Evolutionary conservation across 75 land plant genomes (phyloP), one percentile per base, ranked within the genome.

Genomic region (Pseudotsuga menziesii): DNA sequence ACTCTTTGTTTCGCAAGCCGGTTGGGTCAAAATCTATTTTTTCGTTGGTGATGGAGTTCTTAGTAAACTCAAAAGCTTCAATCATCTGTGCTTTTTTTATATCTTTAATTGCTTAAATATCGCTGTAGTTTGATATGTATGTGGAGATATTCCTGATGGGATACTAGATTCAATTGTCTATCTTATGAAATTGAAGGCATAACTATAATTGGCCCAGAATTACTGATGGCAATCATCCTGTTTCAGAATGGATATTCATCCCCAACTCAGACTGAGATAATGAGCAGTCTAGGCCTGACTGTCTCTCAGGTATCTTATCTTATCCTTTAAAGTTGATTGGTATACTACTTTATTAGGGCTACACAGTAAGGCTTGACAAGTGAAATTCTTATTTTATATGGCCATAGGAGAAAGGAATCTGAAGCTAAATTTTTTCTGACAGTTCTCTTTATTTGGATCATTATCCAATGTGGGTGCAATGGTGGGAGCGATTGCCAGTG

Each of bases 361-460:
- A 23, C 29, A 22, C 61, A 60, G 3, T 4, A 60, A 60, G 61
- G 61, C 17, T 48, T 48, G 54, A 48, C 54, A 48, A 48, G 11
- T 48, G 54, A 8, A 48, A 9, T 9, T 48, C 12, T 2, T 48
- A 41, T 26, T 22, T 36, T 73, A 1, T 29, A 25, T 73, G 44
- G 19, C 12, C 13, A 73, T n/a, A 15, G n/a, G 8, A 60, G 8
- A 60, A 60, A 60, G n/a, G n/a, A 56, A 4, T 41, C 5, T 15
- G 57, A 73, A 48, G 0, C 57, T 16, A 27, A 73, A 73, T 8
- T 14, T 73, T 73, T 55, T 15, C 7, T 56, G 16, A 56, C 75
- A 91, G 97, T 94, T 78, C 55, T 91, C 97, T 17, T 23, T 88
- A 15, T 94, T 91, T 79, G 97, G 94, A 2, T 91, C 97, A 8